Percentiles rank a stretch among this genome's conserved stretches.
Evolutionary conservation across 169 alveolate genomes (phyloP).

Genomic region (Babesia ovata): DNA sequence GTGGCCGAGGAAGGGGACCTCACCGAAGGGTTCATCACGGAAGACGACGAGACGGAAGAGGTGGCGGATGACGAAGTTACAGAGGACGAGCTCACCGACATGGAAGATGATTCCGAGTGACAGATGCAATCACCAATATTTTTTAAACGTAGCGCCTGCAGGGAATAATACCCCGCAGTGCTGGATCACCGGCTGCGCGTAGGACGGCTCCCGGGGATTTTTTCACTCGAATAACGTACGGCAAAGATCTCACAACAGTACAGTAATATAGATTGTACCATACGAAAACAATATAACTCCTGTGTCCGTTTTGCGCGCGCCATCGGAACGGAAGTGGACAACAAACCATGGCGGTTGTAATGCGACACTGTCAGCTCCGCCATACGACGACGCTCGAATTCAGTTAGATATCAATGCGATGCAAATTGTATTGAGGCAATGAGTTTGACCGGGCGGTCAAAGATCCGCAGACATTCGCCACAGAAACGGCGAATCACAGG

Average conservation of each 20-base stretch:
- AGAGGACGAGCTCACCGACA: slow-evolving; percentile 18
- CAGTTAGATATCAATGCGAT: neutral
- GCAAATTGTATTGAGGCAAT: neutral
- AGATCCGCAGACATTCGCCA: neutral
- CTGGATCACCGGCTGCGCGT: no score
- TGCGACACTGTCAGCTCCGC: no score
- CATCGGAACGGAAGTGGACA: no score
- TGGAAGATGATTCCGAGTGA: slow-evolving; percentile 36
- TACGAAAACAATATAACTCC: no score
- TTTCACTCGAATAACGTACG: no score
- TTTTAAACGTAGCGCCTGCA: no score
- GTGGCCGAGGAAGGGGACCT: neutral
- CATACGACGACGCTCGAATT: neutral
- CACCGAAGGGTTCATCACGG: neutral
- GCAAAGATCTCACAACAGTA: no score
- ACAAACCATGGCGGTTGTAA: no score
- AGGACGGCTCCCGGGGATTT: no score
- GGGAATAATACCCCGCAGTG: no score
- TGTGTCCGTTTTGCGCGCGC: neutral
- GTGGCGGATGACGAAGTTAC: slow-evolving; percentile 40
- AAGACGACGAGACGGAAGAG: neutral
- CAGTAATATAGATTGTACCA: no score
- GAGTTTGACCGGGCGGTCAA: neutral
- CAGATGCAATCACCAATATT: neutral
- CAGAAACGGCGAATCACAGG: neutral